These are phyloP conservation scores for Capronia epimyces DNA, from an alignment of 2,329 filamentous ascomycete genomes.

Conservation along the genomic window DNA sequence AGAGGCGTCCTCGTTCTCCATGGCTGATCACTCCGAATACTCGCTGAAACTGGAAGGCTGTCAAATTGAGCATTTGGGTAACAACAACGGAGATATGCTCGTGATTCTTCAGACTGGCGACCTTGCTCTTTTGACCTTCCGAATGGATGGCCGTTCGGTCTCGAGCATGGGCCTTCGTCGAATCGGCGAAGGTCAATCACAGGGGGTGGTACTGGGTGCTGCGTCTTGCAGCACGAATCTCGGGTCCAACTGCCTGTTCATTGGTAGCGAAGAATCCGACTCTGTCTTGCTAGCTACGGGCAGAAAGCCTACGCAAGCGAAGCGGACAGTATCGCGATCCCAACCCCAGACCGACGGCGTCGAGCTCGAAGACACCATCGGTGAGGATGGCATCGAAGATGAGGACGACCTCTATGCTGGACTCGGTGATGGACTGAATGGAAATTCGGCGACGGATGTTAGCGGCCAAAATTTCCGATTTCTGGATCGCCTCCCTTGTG, in stretches of 20 bases:
- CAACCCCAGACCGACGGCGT: conserved; percentile 43
- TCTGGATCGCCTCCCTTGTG: conserved; percentile 20
- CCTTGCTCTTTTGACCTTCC: conserved; percentile 71
- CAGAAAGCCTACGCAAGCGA: conserved; percentile 50
- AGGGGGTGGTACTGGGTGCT: conserved; percentile 54
- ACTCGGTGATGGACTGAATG: conserved; percentile 29
- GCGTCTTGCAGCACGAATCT: conserved; percentile 67
- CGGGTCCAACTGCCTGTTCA: conserved; percentile 65
- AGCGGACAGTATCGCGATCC: conserved; percentile 21
- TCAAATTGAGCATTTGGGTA: conserved; percentile 67
- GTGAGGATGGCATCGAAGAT: conserved; percentile 48
- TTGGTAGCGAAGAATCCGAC: conserved; percentile 79
- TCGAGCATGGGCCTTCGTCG: conserved; percentile 73
- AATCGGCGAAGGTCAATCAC: conserved; percentile 59
- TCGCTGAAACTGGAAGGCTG: conserved; percentile 76
- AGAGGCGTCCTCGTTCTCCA: conserved; percentile 72
- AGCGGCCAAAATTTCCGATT: conserved; percentile 17
- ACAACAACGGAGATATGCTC: conserved; percentile 76
- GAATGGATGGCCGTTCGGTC: conserved; percentile 83
- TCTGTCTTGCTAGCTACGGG: conserved; percentile 78
- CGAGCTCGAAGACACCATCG: conserved; percentile 37
- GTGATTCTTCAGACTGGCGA: conserved; percentile 71
- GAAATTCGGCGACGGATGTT: conserved; percentile 10
- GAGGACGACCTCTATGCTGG: conserved; percentile 50
- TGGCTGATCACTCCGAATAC: conserved; percentile 79